phyloP scores from a whole-genome alignment of 2,329 filamentous ascomycete species.

The Corinectria fuckeliana region DNA sequence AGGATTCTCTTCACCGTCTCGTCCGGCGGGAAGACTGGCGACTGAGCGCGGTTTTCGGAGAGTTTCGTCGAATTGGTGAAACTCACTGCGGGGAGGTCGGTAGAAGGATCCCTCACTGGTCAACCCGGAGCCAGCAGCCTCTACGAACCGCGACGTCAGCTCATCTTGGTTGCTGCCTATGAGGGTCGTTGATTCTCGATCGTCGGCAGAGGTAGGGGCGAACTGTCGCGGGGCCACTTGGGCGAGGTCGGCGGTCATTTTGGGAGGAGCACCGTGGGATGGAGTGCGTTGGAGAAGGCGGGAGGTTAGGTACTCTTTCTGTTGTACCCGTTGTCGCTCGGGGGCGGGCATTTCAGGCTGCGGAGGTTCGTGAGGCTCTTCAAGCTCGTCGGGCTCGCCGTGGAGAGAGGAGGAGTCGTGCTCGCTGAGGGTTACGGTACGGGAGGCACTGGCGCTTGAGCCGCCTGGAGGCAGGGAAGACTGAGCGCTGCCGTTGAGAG shows the following conservation, averaged over 20 bases:
- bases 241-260: conserved; percentile 66
- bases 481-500: conserved; percentile 57
- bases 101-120: conserved; percentile 61
- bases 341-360: conserved; percentile 36
- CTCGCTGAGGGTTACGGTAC: conserved; percentile 45
- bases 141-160: conserved; percentile 67
- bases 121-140: conserved; percentile 55
- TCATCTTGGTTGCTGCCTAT: conserved; percentile 50
- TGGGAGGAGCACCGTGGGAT: conserved; percentile 66
- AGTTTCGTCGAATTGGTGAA: conserved; percentile 42
- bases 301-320: conserved; percentile 72
- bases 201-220: conserved; percentile 40
- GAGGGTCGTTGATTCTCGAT: conserved; percentile 34
- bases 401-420: conserved; percentile 17
- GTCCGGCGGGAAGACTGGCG: conserved; percentile 42
- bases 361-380: conserved; percentile 9
- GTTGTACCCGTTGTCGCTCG: conserved; percentile 53
- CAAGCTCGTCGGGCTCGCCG: conserved; percentile 14
- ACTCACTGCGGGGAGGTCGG: conserved; percentile 42
- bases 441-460: conserved; percentile 43
- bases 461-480: conserved; percentile 51
- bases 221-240: conserved; percentile 49
- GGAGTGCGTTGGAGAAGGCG: conserved; percentile 69
- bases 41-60: conserved; percentile 52
- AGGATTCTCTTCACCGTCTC: conserved; percentile 32